phyloP scores from a whole-genome alignment of 805 yeast genomes.

The Lipomyces chichibuensis region DNA sequence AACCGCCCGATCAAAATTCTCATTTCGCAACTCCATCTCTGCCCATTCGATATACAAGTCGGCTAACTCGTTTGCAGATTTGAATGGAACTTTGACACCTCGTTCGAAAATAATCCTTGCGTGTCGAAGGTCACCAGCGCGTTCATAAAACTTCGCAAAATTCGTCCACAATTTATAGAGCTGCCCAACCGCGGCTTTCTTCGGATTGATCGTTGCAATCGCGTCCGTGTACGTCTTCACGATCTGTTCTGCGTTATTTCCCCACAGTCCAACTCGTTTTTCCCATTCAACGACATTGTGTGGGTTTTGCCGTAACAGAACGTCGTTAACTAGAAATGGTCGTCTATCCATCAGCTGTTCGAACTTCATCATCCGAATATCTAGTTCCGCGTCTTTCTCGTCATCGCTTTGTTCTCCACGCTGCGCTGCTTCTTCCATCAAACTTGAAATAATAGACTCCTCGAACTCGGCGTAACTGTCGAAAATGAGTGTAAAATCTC shows the following conservation, averaged over 20 bases:
- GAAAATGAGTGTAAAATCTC: conserved; percentile 65
- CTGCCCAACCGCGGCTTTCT: conserved; percentile 46
- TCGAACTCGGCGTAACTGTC: conserved; percentile 65
- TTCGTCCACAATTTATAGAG: conserved; percentile 68
- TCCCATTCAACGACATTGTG: conserved; percentile 72
- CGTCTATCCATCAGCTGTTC: conserved; percentile 62
- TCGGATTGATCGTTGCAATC: conserved; percentile 65
- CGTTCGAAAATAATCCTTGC: conserved; percentile 66
- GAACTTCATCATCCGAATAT: conserved; percentile 52
- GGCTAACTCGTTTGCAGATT: conserved; percentile 63
- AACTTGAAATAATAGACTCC: conserved; percentile 51
- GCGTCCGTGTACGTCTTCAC: conserved; percentile 67
- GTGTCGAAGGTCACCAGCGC: conserved; percentile 56
- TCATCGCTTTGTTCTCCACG: conserved; percentile 18
- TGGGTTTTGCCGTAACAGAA: conserved; percentile 62
- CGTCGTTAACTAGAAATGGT: conserved; percentile 64
- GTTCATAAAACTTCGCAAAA: conserved; percentile 68
- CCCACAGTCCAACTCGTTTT: conserved; percentile 56
- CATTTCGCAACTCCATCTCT: conserved; percentile 59
- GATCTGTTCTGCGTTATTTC: conserved; percentile 49
- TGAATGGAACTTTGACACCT: conserved; percentile 72
- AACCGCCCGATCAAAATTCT: conserved; percentile 52
- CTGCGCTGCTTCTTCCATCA: conserved; percentile 41
- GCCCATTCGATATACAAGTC: conserved; percentile 77
- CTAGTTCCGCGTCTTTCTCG: conserved; percentile 46